Conservation (phyloP, 78 protist species). For the Cavenderia fasciculata region DNA sequence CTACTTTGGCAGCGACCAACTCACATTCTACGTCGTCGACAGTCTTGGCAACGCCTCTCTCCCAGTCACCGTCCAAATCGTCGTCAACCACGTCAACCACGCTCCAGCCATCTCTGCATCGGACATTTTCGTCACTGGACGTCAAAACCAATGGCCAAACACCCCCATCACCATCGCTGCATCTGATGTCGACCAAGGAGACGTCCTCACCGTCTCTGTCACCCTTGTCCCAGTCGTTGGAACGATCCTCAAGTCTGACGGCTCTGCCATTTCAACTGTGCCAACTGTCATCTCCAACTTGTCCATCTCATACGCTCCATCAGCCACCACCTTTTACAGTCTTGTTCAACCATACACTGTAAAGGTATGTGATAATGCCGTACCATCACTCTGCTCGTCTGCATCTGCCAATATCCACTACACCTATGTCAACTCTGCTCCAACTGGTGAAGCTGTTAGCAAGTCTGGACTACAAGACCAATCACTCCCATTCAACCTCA, state of each 20-base stretch:
- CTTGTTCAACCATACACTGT: neutral
- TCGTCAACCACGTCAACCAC: neutral
- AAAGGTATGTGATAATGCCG: neutral
- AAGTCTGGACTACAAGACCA: neutral
- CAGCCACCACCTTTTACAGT: neutral
- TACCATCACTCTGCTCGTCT: neutral
- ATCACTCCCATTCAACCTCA: neutral
- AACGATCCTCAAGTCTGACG: neutral
- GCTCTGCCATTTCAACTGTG: neutral
- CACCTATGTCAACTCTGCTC: no score
- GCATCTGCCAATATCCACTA: neutral
- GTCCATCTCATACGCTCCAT: neutral
- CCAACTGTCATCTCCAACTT: neutral
- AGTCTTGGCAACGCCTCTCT: no score
- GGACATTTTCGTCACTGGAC: neutral
- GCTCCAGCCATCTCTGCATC: neutral
- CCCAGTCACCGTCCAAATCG: neutral
- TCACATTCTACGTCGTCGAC: conserved; percentile 2
- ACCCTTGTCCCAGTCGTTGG: neutral
- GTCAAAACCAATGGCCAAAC: neutral
- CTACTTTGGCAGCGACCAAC: conserved; percentile 16
- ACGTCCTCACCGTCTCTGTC: neutral
- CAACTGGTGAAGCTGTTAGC: neutral
- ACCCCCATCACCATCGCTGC: neutral
- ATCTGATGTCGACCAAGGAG: neutral